Base-by-base conservation (phyloP, 352 stramenopile species). In the Pythium rhizo-oryzae region DNA sequence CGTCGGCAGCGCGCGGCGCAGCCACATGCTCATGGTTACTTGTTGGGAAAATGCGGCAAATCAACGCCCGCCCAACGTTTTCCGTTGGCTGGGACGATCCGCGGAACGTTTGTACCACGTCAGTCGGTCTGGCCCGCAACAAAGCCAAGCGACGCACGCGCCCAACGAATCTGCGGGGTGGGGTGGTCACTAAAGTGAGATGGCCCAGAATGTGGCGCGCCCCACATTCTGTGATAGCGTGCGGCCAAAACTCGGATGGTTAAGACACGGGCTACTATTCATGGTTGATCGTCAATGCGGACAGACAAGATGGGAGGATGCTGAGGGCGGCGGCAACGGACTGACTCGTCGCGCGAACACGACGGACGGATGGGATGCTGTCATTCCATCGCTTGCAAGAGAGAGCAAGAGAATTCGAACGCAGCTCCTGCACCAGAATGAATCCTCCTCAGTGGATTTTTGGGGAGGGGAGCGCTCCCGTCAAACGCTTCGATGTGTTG, bases 21-120 rank as follows among this genome's bases (percentile, higher is more conserved):
- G 83, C 78, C 80, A 90, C 84, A 92, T 91, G 65, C 66, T 66
- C 57, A 76, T 69, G 60, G 18, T n/a, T n/a, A n/a, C n/a, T n/a
- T n/a, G n/a, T n/a, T n/a, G n/a, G n/a, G n/a, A n/a, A n/a, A n/a
- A n/a, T n/a, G n/a, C n/a, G n/a, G n/a, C n/a, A n/a, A n/a, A n/a
- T 13, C 16, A 19, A 50, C n/a, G 11, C 13, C 50, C 25, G 37
- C 18, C 28, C 52, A n/a, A 41, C 47, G 49, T 59, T 59, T 35
- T 54, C 50, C 28, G 51, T 23, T 58, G 51, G 51, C 33, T 58
- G 51, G 30, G 51, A 58, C 33, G 51, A 58, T 58, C 51, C 51
- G 51, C 51, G 41, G 41, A 47, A 28, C 44, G 44, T 25, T 25
- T 51, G 44, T 44, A 43, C 51, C 25, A 58, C 51, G 51, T 58